phyloP scores from a whole-genome alignment of 345 rosid species.

The Heritiera fomes region DNA sequence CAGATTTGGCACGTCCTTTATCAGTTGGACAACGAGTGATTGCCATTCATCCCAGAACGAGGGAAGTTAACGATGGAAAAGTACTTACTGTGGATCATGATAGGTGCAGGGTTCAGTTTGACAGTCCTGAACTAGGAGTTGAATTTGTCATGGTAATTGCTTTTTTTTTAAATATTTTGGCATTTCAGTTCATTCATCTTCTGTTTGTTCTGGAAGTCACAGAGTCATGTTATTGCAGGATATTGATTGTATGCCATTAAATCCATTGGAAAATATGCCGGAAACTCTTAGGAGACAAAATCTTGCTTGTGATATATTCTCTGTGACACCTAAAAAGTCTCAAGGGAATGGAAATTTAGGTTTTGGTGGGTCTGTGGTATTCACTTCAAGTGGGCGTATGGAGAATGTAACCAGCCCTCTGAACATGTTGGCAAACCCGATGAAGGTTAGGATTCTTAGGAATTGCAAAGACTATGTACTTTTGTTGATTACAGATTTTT shows the following conservation, averaged over 20 bases:
- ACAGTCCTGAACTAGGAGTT: conserved; percentile 75
- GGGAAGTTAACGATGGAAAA: conserved; percentile 88
- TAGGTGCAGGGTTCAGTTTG: conserved; percentile 81
- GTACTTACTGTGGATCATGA: conserved; percentile 87
- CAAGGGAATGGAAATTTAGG: conserved; percentile 49
- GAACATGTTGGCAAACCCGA: conserved; percentile 44
- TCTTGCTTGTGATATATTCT: conserved; percentile 39
- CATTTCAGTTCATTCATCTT: conserved; percentile 10
- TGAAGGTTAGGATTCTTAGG: conserved; percentile 32
- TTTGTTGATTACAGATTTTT: not conserved
- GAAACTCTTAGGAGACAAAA: conserved; percentile 70
- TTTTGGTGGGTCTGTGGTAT: conserved; percentile 44
- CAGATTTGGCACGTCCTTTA: conserved; percentile 88
- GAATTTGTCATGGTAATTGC: conserved; percentile 79
- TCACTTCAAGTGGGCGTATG: conserved; percentile 45
- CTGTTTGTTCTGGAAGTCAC: conserved; percentile 7
- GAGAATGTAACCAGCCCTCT: conserved; percentile 42
- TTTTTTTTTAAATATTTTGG: not conserved
- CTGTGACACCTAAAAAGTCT: conserved; percentile 46
- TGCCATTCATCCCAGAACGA: conserved; percentile 86
- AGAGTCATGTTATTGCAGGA: conserved; percentile 53
- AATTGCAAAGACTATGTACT: not conserved
- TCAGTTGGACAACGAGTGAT: conserved; percentile 83
- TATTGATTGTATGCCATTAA: conserved; percentile 94
- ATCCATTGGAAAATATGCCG: conserved; percentile 86